A percentile compares a stretch with the other conserved stretches of the same genome.
phyloP scores from a whole-genome alignment of 2,329 filamentous ascomycete species.

The Claviceps sp. region DNA sequence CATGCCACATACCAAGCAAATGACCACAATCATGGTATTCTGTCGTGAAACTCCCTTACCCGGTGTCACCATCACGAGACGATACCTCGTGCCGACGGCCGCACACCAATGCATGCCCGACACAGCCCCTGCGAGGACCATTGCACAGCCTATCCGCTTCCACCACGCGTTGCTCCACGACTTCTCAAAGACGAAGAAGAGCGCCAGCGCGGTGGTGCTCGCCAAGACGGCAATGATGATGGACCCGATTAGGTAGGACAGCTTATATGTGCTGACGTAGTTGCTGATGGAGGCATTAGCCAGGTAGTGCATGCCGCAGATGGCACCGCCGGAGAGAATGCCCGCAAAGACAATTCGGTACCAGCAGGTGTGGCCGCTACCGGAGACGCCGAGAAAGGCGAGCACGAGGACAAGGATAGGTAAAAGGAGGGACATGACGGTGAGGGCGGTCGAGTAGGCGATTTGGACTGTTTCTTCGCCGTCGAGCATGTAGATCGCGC shows the following conservation, averaged over 20 bases:
- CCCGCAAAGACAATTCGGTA: conserved; percentile 49
- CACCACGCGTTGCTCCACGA: conserved; percentile 67
- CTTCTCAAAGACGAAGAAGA: conserved; percentile 66
- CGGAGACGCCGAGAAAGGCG: conserved; percentile 59
- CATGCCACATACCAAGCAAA: conserved; percentile 44
- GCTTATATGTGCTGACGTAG: conserved; percentile 50
- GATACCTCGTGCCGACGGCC: conserved; percentile 55
- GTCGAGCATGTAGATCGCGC: conserved; percentile 56
- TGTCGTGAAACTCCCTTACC: conserved; percentile 7
- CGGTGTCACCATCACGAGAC: conserved; percentile 29
- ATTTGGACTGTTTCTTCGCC: conserved; percentile 53
- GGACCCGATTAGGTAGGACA: conserved; percentile 50
- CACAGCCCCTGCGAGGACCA: conserved; percentile 59
- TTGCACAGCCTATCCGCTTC: conserved; percentile 54
- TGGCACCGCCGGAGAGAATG: conserved; percentile 56
- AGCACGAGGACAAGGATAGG: conserved; percentile 59
- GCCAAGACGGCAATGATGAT: conserved; percentile 58
- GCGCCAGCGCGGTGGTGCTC: conserved; percentile 51
- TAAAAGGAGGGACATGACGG: conserved; percentile 62
- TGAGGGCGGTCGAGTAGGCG: conserved; percentile 57
- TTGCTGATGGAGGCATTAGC: conserved; percentile 70
- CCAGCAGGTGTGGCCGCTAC: conserved; percentile 40
- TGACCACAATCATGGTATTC: conserved; percentile 45
- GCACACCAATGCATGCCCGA: conserved; percentile 82
- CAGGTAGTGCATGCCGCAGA: conserved; percentile 76